Base-by-base conservation (phyloP, 345 rosid genomes). In the Salix udensis region DNA sequence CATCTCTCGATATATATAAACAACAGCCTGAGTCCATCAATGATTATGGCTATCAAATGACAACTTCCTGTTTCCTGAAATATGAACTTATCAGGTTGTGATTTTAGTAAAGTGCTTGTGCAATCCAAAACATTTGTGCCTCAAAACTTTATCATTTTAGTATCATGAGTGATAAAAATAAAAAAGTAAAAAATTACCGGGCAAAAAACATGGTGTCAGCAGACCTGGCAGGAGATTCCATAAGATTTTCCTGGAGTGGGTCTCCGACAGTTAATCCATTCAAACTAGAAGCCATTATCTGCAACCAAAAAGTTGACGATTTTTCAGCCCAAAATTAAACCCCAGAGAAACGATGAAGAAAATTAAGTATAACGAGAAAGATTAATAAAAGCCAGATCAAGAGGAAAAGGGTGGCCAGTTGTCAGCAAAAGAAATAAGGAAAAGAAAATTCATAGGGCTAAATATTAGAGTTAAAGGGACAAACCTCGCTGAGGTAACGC, bases 271-370 rank as follows among this genome's bases (percentile, higher is more conserved):
- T 92, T 31, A 96, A 78, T 83, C 97, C 98, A 77, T 91, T 91
- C 85, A 93, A 89, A 84, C 99, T 96, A 71, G 91, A 96, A 12
- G 99, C 99, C 98, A 96, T 94, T 72, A 94, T 92, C 99, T 96
- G 86, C 75, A 62, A 14, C 16, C 42, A 30, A 75, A 4, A 65
- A 5, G 55, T 58, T 10, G 0, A 58, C 28, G 4, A 58, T n/a
- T n/a, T n/a, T 58, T 58, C 2, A 23, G 23, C 34, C 14, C 52
- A 5, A 10, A 62, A 74, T 6, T n/a, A 52, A 52, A 52, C 23
- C 26, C 28, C 19, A 42, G 65, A 78, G 1, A 50, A 18, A 37
- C 2, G 52, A 13, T 5, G 23, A 23, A 10, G 50, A 66, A 44
- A 31, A 7, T 11, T 48, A 71, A 10, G 46, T 42, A 42, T 2